phyloP scores from a whole-genome alignment of 106 monocot species.

The Acorus calamus region DNA sequence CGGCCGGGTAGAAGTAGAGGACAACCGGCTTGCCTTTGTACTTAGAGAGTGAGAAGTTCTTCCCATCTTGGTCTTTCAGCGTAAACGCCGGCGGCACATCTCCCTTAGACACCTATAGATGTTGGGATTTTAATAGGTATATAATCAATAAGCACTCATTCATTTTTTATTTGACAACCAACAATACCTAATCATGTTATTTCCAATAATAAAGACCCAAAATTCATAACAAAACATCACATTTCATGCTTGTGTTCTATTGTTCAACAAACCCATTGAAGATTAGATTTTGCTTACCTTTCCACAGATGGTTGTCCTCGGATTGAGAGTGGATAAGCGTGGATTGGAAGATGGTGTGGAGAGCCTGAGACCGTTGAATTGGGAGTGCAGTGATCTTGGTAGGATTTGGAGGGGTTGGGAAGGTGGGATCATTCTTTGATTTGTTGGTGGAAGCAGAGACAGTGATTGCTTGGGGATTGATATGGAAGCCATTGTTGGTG shows the following conservation, averaged over 20 bases:
- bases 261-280: too few relatives aligned
- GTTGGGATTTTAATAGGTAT: background rate
- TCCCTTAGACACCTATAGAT: constrained; percentile 58
- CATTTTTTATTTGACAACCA: background rate
- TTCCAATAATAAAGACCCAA: background rate
- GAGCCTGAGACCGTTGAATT: constrained; percentile 28
- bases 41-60: constrained; percentile 50
- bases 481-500: constrained; percentile 32
- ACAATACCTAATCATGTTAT: background rate
- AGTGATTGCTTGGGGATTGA: constrained; percentile 30
- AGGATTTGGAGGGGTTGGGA: constrained; percentile 9
- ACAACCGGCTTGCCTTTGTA: constrained; percentile 87
- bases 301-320: constrained; percentile 26
- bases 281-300: constrained; percentile 23
- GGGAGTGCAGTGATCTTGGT: constrained; percentile 36
- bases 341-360: background rate
- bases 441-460: constrained; percentile 24
- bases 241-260: too few relatives aligned
- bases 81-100: constrained; percentile 47
- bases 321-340: background rate
- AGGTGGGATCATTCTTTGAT: constrained; percentile 14
- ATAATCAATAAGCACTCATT: background rate
- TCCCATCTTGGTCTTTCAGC: constrained; percentile 83
- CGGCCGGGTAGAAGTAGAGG: constrained; percentile 96
- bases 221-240: too few relatives aligned